These are phyloP conservation scores for Tolypocladium guangdongense DNA, from an alignment of 2,329 filamentous ascomycete genomes.

Conservation along the genomic window DNA sequence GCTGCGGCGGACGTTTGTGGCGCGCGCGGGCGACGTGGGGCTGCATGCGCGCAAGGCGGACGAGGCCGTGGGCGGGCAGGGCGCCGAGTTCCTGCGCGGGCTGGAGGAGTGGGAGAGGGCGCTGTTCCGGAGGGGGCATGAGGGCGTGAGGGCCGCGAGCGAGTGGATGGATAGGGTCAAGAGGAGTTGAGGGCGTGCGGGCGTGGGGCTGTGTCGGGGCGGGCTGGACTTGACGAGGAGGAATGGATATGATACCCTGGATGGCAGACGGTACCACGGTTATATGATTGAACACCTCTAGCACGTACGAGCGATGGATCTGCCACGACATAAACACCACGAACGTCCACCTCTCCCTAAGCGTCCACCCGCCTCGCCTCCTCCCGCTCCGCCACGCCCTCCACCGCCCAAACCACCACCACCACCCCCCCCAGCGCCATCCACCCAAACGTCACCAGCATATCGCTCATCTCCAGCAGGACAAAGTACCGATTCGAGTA, in stretches of 20 bases:
- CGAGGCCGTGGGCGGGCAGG: constrained; percentile 43
- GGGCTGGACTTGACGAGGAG: not conserved
- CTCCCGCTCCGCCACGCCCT: not conserved
- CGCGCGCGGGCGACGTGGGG: constrained; percentile 69
- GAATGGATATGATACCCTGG: not conserved
- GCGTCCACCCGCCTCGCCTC: not conserved
- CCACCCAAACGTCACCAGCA: constrained; percentile 14
- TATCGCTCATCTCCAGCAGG: constrained; percentile 24
- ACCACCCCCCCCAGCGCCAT: constrained; percentile 16
- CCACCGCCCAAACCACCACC: constrained; percentile 2
- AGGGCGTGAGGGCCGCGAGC: constrained; percentile 58
- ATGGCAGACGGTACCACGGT: not conserved
- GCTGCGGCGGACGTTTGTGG: constrained; percentile 67
- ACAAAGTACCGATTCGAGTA: constrained; percentile 27
- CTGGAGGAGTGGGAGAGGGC: constrained; percentile 83
- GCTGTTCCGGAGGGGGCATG: constrained; percentile 63
- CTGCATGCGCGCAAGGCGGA: constrained; percentile 82
- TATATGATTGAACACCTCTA: not conserved
- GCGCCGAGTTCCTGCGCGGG: constrained; percentile 75
- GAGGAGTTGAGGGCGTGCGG: constrained; percentile 15
- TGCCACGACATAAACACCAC: not conserved
- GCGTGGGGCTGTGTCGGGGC: not conserved
- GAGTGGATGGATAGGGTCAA: constrained; percentile 56
- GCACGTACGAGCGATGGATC: too few species aligned
- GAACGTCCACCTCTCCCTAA: too few species aligned